Evolutionary conservation across 345 rosid species (phyloP).

Genomic region (Cardamine occulta): DNA sequence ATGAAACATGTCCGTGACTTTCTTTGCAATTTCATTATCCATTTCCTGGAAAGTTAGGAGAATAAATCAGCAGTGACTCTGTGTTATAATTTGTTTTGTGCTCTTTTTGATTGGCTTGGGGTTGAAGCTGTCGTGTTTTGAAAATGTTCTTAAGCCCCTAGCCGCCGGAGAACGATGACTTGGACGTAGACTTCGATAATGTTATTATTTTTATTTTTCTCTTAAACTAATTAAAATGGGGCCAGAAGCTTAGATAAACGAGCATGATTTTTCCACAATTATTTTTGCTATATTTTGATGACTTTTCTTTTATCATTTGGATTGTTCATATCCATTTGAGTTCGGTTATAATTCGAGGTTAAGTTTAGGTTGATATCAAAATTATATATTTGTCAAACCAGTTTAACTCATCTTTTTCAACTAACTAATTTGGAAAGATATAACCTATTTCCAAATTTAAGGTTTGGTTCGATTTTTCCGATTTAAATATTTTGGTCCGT

Average conservation of each 20-base stretch:
- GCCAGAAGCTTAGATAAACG: constrained; percentile 17
- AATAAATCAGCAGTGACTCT: no score
- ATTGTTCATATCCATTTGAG: not conserved
- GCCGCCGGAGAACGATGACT: constrained; percentile 28
- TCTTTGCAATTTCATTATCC: constrained; percentile 31
- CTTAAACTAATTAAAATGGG: constrained; percentile 1
- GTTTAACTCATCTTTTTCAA: no score
- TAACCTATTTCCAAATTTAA: not conserved
- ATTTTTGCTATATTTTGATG: constrained; percentile 1
- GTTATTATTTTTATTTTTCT: not conserved
- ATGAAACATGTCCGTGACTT: constrained; percentile 28
- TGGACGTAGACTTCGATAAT: constrained; percentile 22
- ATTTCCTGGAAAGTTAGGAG: no score
- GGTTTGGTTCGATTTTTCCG: not conserved
- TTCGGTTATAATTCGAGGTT: not conserved
- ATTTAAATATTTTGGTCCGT: not conserved
- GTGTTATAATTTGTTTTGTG: constrained; percentile 1
- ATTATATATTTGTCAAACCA: no score
- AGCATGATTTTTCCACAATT: constrained; percentile 22
- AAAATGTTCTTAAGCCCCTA: constrained; percentile 24
- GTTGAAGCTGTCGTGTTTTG: constrained; percentile 39
- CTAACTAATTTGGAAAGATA: no score
- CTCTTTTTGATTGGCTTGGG: constrained; percentile 14
- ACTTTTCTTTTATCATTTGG: not conserved
- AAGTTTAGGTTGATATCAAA: not conserved